A percentile compares a stretch with the other conserved stretches of the same genome.
These are phyloP conservation scores for Pyrrhoderma noxium DNA, from an alignment of 1,284 basidiomycete genomes.

Conservation along the genomic window DNA sequence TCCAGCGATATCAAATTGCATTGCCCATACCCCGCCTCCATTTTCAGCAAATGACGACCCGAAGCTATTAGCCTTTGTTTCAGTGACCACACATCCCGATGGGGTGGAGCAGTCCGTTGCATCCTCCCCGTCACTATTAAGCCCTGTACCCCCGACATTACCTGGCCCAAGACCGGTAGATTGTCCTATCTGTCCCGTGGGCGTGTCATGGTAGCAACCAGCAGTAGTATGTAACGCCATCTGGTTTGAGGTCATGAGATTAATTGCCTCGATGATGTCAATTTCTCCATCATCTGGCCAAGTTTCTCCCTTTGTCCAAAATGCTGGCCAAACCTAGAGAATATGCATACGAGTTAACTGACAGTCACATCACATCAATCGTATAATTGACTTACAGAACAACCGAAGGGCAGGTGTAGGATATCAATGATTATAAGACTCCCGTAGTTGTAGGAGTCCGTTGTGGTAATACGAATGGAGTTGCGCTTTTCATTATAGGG, in stretches of 20 bases:
- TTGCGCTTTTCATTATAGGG: slow-evolving; percentile 44
- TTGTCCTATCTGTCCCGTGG: slow-evolving; percentile 32
- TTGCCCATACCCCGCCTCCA: slow-evolving; percentile 69
- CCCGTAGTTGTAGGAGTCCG: slow-evolving; percentile 45
- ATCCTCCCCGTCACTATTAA: slow-evolving; percentile 12
- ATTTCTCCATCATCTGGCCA: slow-evolving; percentile 54
- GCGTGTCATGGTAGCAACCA: slow-evolving; percentile 31
- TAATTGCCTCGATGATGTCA: slow-evolving; percentile 53
- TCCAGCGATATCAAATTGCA: slow-evolving; percentile 56
- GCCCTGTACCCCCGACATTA: slow-evolving; percentile 11
- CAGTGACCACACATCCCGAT: slow-evolving; percentile 57
- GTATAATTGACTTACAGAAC: slow-evolving; percentile 41
- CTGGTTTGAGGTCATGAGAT: slow-evolving; percentile 44
- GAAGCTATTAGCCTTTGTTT: slow-evolving; percentile 53
- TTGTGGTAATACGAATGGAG: slow-evolving; percentile 49
- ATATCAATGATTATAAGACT: slow-evolving; percentile 56
- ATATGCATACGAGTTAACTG: not conserved
- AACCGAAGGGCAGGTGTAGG: slow-evolving; percentile 57
- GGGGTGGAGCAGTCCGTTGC: slow-evolving; percentile 40
- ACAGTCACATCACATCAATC: not conserved
- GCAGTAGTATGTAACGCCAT: slow-evolving; percentile 50
- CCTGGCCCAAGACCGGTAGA: slow-evolving; percentile 27
- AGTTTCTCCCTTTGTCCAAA: slow-evolving; percentile 46
- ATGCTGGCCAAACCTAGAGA: slow-evolving; percentile 45
- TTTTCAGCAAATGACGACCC: slow-evolving; percentile 49